phyloP scores from a whole-genome alignment of 2,329 filamentous ascomycete genomes.

The Eurotiales sp. region DNA sequence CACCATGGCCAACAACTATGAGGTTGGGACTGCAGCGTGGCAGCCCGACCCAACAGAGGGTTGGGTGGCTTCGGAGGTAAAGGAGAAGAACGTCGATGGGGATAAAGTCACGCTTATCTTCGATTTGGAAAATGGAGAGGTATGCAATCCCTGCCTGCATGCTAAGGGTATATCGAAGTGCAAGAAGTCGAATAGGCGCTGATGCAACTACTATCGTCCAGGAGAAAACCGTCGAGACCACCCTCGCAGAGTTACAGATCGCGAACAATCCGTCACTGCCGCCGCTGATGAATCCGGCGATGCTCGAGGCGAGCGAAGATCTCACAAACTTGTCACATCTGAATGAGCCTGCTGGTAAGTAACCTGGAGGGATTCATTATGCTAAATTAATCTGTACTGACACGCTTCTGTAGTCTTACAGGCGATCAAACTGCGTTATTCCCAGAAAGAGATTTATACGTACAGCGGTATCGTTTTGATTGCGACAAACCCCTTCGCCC shows the following conservation, averaged over 20 bases:
- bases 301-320: slow-evolving; percentile 98
- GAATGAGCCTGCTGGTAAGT: slow-evolving; percentile 91
- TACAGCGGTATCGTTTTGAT: slow-evolving; percentile 99
- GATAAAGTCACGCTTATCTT: slow-evolving; percentile 86
- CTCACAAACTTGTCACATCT: slow-evolving; percentile 95
- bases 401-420: slow-evolving; percentile 70
- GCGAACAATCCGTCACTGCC: slow-evolving; percentile 76
- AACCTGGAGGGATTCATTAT: slow-evolving; percentile 15
- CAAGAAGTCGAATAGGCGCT: slow-evolving; percentile 8
- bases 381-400: slow-evolving; percentile 23
- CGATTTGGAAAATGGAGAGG: slow-evolving; percentile 88
- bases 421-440: slow-evolving; percentile 93
- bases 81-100: slow-evolving; percentile 77
- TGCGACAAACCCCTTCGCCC: slow-evolving; percentile 95
- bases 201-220: slow-evolving; percentile 35
- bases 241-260: slow-evolving; percentile 69
- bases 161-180: background rate
- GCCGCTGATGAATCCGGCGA: slow-evolving; percentile 94
- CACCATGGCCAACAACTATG: slow-evolving; percentile 85
- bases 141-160: slow-evolving; percentile 38
- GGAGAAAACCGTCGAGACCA: slow-evolving; percentile 77
- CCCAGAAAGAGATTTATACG: slow-evolving; percentile 99
- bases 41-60: slow-evolving; percentile 94
- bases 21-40: slow-evolving; percentile 96
- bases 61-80: slow-evolving; percentile 94